Evolutionary conservation across 176 grass and related monocot genomes (phyloP).

Genomic region (Musa troglodytarum): DNA sequence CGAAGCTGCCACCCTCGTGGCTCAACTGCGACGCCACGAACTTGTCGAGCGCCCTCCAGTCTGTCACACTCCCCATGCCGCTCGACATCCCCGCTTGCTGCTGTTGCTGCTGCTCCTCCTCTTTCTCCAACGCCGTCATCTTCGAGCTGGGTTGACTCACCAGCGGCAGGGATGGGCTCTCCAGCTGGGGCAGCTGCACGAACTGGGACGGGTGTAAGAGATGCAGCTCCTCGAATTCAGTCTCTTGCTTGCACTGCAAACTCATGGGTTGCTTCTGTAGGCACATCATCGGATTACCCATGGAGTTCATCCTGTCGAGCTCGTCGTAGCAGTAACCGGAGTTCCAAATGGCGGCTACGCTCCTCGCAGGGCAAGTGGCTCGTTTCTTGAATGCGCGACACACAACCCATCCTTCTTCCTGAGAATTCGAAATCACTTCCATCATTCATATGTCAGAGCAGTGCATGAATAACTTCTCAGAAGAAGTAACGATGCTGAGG

Average conservation of each 20-base stretch:
- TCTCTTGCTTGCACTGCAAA: conserved; percentile 39
- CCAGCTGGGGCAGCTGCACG: conserved; percentile 35
- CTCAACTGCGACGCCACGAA: conserved; percentile 49
- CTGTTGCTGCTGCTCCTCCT: background rate
- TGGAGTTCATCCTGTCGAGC: background rate
- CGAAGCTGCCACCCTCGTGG: conserved; percentile 23
- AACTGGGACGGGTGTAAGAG: conserved; percentile 32
- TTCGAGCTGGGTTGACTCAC: conserved; percentile 6
- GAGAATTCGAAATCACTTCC: background rate
- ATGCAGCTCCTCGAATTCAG: conserved; percentile 27
- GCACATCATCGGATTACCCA: conserved; percentile 19
- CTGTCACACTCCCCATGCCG: conserved; percentile 6
- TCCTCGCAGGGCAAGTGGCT: conserved; percentile 39
- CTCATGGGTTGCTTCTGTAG: conserved; percentile 15
- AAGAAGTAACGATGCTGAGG: too few species aligned
- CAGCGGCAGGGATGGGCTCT: conserved; percentile 21
- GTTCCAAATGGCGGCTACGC: conserved; percentile 48
- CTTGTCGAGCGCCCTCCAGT: conserved; percentile 45
- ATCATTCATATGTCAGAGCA: background rate
- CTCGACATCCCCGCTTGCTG: background rate
- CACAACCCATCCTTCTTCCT: conserved; percentile 99
- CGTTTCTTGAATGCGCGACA: conserved; percentile 98
- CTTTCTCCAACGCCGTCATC: background rate
- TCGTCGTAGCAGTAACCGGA: conserved; percentile 27
- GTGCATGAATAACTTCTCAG: too few species aligned